These are phyloP conservation scores for Trametes pubescens DNA, from an alignment of 1,284 basidiomycete species.

Conservation along the genomic window DNA sequence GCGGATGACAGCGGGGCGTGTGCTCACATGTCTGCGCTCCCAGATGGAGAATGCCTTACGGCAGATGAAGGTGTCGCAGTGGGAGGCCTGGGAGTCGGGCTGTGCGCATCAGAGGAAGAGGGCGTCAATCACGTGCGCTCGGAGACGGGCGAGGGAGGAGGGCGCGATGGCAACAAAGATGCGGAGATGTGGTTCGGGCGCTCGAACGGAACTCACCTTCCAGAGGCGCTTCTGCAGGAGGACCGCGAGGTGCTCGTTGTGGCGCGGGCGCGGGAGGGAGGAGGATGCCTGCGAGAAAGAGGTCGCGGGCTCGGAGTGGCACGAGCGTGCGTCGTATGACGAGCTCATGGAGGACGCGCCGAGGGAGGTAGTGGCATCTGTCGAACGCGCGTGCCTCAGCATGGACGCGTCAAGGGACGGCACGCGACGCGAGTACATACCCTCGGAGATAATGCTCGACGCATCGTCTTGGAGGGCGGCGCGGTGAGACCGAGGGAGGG, in stretches of 20 bases:
- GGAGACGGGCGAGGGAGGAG: not conserved
- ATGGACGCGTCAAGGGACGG: slow-evolving; percentile 12
- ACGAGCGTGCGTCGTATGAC: slow-evolving; percentile 38
- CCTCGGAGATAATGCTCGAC: slow-evolving; percentile 41
- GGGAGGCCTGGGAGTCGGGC: slow-evolving; percentile 66
- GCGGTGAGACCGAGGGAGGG: slow-evolving; percentile 31
- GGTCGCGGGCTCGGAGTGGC: slow-evolving; percentile 33
- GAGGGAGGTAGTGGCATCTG: slow-evolving; percentile 31
- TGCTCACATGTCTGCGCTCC: slow-evolving; percentile 74
- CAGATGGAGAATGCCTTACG: slow-evolving; percentile 66
- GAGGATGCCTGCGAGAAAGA: slow-evolving; percentile 15
- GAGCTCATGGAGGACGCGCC: slow-evolving; percentile 34
- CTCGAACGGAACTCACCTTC: slow-evolving; percentile 59
- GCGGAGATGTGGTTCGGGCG: slow-evolving; percentile 9
- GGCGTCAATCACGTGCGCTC: slow-evolving; percentile 37
- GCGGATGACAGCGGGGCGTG: slow-evolving; percentile 22
- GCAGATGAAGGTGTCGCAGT: slow-evolving; percentile 79
- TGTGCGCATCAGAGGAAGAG: slow-evolving; percentile 40
- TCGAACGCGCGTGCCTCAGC: slow-evolving; percentile 23
- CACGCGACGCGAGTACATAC: slow-evolving; percentile 32
- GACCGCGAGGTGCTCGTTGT: slow-evolving; percentile 80
- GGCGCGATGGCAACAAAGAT: slow-evolving; percentile 24
- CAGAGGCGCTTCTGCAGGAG: slow-evolving; percentile 71
- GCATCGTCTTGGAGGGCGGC: slow-evolving; percentile 32
- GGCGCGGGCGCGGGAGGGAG: slow-evolving; percentile 27